Base-by-base conservation (phyloP, 1,284 basidiomycete genomes). In the Malassezia nana region DNA sequence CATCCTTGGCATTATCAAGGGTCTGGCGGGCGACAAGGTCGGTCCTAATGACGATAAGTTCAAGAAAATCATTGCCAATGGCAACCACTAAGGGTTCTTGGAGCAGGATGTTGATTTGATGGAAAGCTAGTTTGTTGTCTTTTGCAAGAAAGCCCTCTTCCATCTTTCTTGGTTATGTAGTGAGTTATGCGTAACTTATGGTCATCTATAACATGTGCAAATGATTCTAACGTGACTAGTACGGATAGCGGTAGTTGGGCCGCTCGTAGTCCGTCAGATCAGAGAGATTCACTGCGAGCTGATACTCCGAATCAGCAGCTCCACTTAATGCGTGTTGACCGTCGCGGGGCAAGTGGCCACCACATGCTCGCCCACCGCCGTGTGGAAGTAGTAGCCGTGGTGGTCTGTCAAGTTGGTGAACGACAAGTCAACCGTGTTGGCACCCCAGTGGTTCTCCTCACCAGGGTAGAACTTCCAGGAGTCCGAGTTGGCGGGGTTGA, bases 181-280 rank as follows among this genome's bases (percentile, higher is more conserved):
- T 5, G 31, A n/a, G n/a, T n/a, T n/a, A n/a, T n/a, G n/a, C n/a
- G n/a, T n/a, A n/a, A n/a, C n/a, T n/a, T n/a, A n/a, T n/a, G n/a
- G n/a, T n/a, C n/a, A n/a, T n/a, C n/a, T n/a, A n/a, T n/a, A n/a
- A n/a, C n/a, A n/a, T n/a, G n/a, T n/a, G n/a, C n/a, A n/a, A n/a
- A n/a, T n/a, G n/a, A n/a, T n/a, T n/a, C n/a, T n/a, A n/a, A 35
- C 15, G 9, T 9, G 15, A 38, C 42, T 59, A 72, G 49, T 65
- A 63, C 16, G 72, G 69, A 53, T 73, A 74, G 53, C 71, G 56
- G 55, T 72, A 74, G 20, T 28, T 58, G 10, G 58, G 52, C 22
- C 68, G 60, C 59, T 74, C 60, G 44, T 64, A 63, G 52, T 74
- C 72, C 0, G 72, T 72, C 51, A 63, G 50, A 48, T 74, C 72